Conservation (phyloP, 2,329 filamentous ascomycete genomes). For the Pseudogymnoascus sp. region DNA sequence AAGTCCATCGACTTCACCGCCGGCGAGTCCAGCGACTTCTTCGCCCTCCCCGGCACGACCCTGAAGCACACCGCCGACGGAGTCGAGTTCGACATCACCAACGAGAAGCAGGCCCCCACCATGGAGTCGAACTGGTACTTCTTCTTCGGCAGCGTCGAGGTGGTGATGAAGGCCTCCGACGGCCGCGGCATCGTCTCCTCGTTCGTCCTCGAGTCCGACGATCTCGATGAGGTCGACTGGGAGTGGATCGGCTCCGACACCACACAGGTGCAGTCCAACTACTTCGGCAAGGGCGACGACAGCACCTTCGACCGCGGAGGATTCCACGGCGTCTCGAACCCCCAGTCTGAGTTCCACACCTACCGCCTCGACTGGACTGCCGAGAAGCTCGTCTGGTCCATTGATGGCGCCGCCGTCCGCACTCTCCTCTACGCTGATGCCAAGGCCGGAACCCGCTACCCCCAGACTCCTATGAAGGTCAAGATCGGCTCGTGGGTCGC, state of each 20-base stretch:
- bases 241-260: constrained; percentile 32
- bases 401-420: constrained; percentile 44
- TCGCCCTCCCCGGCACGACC: constrained; percentile 41
- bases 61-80: constrained; percentile 35
- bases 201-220: constrained; percentile 44
- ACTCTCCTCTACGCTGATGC: constrained; percentile 40
- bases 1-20: constrained; percentile 38
- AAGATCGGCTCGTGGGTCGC: constrained; percentile 54
- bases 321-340: constrained; percentile 31
- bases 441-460: constrained; percentile 49
- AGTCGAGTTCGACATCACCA: constrained; percentile 42
- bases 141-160: constrained; percentile 44
- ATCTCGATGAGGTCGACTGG: constrained; percentile 49
- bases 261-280: constrained; percentile 41
- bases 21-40: constrained; percentile 45
- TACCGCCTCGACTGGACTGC: constrained; percentile 63
- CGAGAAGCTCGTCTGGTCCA: constrained; percentile 50
- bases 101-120: constrained; percentile 41
- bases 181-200: constrained; percentile 44
- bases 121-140: constrained; percentile 42
- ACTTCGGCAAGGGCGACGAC: constrained; percentile 48
- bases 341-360: constrained; percentile 46
- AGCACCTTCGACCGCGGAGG: constrained; percentile 42
- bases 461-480: constrained; percentile 63
- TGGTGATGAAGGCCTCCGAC: constrained; percentile 39